Percentiles rank a stretch among this genome's conserved stretches.
phyloP scores from a whole-genome alignment of 441 rosid species.

The Geranium incanum region DNA sequence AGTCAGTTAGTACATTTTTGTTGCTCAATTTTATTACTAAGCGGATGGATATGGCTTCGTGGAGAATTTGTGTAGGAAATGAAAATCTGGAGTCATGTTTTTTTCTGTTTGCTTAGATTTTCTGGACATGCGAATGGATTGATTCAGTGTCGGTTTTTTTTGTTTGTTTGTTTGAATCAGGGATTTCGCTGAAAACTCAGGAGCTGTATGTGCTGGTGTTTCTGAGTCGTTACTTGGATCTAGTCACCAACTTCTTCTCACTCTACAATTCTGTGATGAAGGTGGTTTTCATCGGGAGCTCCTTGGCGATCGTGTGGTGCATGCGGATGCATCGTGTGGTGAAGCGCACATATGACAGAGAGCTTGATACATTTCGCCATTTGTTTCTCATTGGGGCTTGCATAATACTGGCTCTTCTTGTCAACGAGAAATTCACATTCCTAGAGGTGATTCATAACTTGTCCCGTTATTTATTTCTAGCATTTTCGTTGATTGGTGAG shows the following conservation, averaged over 20 bases:
- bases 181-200: slow-evolving; percentile 85
- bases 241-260: slow-evolving; percentile 62
- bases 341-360: slow-evolving; percentile 61
- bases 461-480: not conserved
- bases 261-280: slow-evolving; percentile 78
- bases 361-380: slow-evolving; percentile 84
- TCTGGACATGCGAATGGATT: not conserved
- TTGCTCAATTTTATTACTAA: not conserved
- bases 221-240: slow-evolving; percentile 75
- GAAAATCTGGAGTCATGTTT: not conserved
- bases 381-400: slow-evolving; percentile 46
- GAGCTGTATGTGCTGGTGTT: slow-evolving; percentile 83
- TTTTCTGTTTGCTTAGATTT: not conserved
- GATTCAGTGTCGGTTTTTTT: not conserved
- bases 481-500: not conserved
- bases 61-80: too few relatives aligned
- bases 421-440: slow-evolving; percentile 64
- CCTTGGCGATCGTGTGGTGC: slow-evolving; percentile 83
- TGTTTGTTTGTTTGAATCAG: slow-evolving; percentile 25
- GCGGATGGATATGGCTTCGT: not conserved
- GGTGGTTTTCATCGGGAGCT: slow-evolving; percentile 71
- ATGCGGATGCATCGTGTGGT: slow-evolving; percentile 66
- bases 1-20: not conserved
- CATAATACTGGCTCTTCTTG: slow-evolving; percentile 49
- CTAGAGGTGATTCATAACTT: slow-evolving; percentile 44